phyloP scores from a whole-genome alignment of 257 asterid genomes.

The Capsicum pubescens region DNA sequence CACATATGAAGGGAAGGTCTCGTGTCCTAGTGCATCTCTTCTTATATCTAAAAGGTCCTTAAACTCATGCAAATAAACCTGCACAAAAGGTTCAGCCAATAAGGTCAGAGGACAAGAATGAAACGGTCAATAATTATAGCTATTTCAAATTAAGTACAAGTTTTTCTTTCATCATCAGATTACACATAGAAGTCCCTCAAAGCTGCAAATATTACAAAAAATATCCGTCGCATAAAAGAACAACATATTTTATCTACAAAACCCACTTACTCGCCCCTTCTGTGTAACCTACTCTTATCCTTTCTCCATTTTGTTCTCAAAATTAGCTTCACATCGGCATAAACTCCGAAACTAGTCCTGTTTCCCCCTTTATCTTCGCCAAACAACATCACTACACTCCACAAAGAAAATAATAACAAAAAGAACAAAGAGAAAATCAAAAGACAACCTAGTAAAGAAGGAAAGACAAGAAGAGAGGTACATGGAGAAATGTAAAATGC shows the following conservation, averaged over 20 bases:
- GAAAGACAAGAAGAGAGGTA: not conserved
- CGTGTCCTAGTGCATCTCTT: not conserved
- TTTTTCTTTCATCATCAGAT: not conserved
- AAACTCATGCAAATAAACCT: constrained; percentile 16
- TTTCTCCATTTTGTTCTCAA: constrained; percentile 5
- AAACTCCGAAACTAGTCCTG: constrained; percentile 2
- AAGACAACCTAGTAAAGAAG: constrained; percentile 6
- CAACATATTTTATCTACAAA: not conserved
- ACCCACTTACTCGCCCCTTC: not conserved
- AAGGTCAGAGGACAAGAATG: not conserved
- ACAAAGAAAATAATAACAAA: constrained; percentile 10
- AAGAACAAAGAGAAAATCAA: not conserved
- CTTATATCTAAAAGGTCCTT: not conserved
- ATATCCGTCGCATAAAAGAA: not conserved
- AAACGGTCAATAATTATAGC: not conserved
- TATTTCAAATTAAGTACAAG: not conserved
- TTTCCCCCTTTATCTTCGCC: not conserved
- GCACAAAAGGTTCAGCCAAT: not conserved
- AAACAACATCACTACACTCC: not conserved
- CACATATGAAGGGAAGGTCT: not conserved
- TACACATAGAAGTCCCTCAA: not conserved
- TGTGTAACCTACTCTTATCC: not conserved
- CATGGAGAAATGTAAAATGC: not conserved
- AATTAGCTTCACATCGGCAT: not conserved
- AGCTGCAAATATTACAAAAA: not conserved